Conservation (phyloP, 1,284 basidiomycete genomes). For the Boletus calvinii region DNA sequence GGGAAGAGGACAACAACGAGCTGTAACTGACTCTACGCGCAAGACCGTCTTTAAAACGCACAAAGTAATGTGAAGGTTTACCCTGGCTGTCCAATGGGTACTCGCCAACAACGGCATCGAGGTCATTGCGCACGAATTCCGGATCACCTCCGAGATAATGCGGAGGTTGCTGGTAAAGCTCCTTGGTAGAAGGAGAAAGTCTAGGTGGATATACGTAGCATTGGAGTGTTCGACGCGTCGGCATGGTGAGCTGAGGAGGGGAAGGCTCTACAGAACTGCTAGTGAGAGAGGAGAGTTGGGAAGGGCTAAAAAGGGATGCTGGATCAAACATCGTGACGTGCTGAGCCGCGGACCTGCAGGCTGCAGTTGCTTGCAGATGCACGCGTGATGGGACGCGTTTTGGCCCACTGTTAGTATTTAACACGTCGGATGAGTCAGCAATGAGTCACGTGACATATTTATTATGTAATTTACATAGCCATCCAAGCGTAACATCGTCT, state of each 20-base stretch:
- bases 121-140: constrained; percentile 31
- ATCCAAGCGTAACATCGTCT: too few species aligned
- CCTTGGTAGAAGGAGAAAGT: constrained; percentile 40
- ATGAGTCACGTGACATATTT: constrained; percentile 12
- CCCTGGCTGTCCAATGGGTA: constrained; percentile 36
- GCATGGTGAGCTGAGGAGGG: constrained; percentile 6
- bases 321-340: constrained; percentile 23
- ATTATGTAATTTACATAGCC: neutral
- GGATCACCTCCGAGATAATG: constrained; percentile 35
- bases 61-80: constrained; percentile 54
- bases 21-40: constrained; percentile 51
- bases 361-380: neutral
- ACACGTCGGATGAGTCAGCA: constrained; percentile 17
- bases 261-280: constrained; percentile 10
- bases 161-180: constrained; percentile 40
- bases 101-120: constrained; percentile 61
- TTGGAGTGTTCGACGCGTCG: constrained; percentile 14
- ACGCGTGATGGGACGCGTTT: constrained; percentile 17
- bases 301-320: constrained; percentile 19
- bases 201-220: constrained; percentile 30
- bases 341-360: neutral
- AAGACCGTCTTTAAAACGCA: constrained; percentile 54
- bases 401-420: neutral
- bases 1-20: neutral
- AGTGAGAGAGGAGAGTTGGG: constrained; percentile 20